These are phyloP conservation scores for Candida berthetii DNA, from an alignment of 805 yeast genomes.

Conservation along the genomic window DNA sequence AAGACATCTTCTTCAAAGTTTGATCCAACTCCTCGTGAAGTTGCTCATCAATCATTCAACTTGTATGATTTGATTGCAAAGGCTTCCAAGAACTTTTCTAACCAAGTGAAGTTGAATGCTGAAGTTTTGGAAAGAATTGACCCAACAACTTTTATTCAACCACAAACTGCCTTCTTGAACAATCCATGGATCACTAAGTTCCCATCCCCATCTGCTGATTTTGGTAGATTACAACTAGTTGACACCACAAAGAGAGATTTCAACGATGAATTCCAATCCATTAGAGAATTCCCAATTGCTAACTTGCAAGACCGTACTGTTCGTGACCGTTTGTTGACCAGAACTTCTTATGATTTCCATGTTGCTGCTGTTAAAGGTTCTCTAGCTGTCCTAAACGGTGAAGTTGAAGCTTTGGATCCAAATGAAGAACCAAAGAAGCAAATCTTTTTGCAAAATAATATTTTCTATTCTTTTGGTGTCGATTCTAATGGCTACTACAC, in stretches of 20 bases:
- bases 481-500: constrained; percentile 64
- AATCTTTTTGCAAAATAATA: constrained; percentile 73
- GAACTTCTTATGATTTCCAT: constrained; percentile 71
- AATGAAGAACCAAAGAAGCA: constrained; percentile 54
- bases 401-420: constrained; percentile 76
- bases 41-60: constrained; percentile 26
- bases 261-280: constrained; percentile 86
- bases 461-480: constrained; percentile 77
- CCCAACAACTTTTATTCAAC: constrained; percentile 52
- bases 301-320: constrained; percentile 60
- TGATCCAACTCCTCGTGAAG: constrained; percentile 50
- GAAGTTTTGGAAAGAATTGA: constrained; percentile 34
- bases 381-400: constrained; percentile 65
- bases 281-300: constrained; percentile 61
- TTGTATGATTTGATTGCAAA: constrained; percentile 54
- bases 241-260: constrained; percentile 57
- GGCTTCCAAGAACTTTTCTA: constrained; percentile 59
- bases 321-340: constrained; percentile 70
- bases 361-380: constrained; percentile 76
- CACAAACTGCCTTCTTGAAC: constrained; percentile 54
- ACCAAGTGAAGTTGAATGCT: constrained; percentile 47
- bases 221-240: constrained; percentile 20
- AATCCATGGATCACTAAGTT: constrained; percentile 65
- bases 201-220: constrained; percentile 17
- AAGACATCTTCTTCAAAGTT: constrained; percentile 61